Base-by-base conservation (phyloP, 805 yeast species). In the Jamesozyma lodderae region DNA sequence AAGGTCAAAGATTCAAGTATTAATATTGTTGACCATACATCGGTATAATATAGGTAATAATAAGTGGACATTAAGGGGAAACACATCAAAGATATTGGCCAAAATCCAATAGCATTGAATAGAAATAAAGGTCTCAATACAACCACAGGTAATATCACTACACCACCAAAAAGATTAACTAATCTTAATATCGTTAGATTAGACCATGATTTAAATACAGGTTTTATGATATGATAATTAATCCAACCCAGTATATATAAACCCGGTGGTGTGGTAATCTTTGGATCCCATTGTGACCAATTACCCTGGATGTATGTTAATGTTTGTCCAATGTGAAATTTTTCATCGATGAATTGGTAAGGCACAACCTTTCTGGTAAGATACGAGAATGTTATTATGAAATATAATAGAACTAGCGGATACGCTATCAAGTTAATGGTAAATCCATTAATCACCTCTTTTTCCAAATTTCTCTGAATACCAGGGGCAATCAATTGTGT, bases 221-320 rank as follows among this genome's bases (percentile, higher is more conserved):
- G 44, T 16, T 21, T 50, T 18, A 14, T 44, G 30, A 26, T 62
- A 36, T 57, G 51, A 16, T 62, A 47, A 48, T 60, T 63, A 1
- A 62, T 6, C 46, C 58, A 63, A 2, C 73, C 72, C 10, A 77
- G 44, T 3, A 68, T 35, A 55, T 92, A 90, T 14, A 90, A 64
- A 0, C 97, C 98, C 1, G 97, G 97, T 1, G 98, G 98, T 0
- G 98, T 92, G 2, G 98, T 90, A 55, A 92, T 86, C 54, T 90
- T 88, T 10, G 77, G 70, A 57, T 92, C 86, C 95, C 95, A 87
- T 1, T 63, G 51, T n/a, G 45, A 38, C 62, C 77, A 86, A 36
- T 75, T 64, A 10, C 80, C 81, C 1, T 56, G 47, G 42, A 85
- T 72, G 52, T 81, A 87, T 34, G 65, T 68, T 41, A 74, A 68